Evolutionary conservation across 495 filamentous ascomycete genomes (phyloP).

Genomic region (Podospora didyma): DNA sequence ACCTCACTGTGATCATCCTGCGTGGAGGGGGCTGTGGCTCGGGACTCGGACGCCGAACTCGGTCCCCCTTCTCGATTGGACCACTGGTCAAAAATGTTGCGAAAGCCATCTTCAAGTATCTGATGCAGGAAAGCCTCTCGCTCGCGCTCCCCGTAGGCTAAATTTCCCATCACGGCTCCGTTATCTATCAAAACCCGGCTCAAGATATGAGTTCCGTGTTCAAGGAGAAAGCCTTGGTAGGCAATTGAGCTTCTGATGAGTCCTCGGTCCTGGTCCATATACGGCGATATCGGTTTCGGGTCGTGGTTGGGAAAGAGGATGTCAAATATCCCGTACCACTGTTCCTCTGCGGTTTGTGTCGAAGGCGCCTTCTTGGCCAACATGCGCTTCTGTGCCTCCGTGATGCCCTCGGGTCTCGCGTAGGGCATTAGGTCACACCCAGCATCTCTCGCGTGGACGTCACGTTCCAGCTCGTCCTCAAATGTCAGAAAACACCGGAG

Average conservation of each 20-base stretch:
- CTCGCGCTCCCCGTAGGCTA: conserved; percentile 17
- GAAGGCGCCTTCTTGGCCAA: conserved; percentile 20
- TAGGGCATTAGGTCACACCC: too few species aligned
- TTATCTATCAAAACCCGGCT: too few species aligned
- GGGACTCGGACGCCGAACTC: too few species aligned
- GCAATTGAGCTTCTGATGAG: neutral
- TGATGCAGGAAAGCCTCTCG: conserved; percentile 14
- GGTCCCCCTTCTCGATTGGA: conserved; percentile 10
- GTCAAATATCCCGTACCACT: conserved; percentile 29
- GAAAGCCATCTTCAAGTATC: conserved; percentile 17
- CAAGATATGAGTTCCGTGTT: too few species aligned
- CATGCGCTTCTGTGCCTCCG: conserved; percentile 17
- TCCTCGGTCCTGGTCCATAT: conserved; percentile 19
- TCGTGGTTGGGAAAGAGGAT: conserved; percentile 18
- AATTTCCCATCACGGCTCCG: too few species aligned
- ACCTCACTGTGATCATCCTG: too few species aligned
- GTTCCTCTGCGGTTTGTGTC: conserved; percentile 21
- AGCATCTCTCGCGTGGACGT: too few species aligned
- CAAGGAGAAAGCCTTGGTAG: too few species aligned
- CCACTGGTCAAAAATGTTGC: conserved; percentile 25
- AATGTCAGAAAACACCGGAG: conserved; percentile 15
- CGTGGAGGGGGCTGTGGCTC: too few species aligned
- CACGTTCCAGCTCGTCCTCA: too few species aligned
- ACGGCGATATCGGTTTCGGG: conserved; percentile 20
- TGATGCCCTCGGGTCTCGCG: too few species aligned